A percentile compares a stretch with the other conserved stretches of the same genome.
phyloP scores from a whole-genome alignment of 176 grass and related monocot genomes.

The Rhynchospora breviuscula region DNA sequence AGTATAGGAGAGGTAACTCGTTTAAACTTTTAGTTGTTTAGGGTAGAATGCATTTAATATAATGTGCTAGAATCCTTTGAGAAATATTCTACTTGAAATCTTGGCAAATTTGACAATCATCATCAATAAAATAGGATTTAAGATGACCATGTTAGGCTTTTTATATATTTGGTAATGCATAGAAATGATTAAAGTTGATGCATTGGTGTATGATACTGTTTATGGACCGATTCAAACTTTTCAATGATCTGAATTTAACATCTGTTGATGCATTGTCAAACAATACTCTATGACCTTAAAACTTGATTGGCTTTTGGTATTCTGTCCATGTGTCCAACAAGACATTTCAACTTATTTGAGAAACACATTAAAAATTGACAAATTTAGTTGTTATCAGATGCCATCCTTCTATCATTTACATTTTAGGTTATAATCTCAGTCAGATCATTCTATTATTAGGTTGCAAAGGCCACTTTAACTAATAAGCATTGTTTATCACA shows the following conservation, averaged over 20 bases:
- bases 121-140: background rate
- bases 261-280: conserved; percentile 1
- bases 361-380: background rate
- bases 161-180: background rate
- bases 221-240: background rate
- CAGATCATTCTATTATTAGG: background rate
- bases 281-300: background rate
- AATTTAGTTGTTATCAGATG: background rate
- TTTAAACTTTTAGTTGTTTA: background rate
- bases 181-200: background rate
- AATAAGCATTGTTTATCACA: background rate
- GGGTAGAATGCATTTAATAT: background rate
- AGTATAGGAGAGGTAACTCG: conserved; percentile 52
- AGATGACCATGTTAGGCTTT: background rate
- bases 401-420: background rate
- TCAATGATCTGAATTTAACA: background rate
- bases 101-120: background rate
- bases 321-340: background rate
- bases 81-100: background rate
- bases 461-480: background rate
- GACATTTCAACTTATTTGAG: background rate
- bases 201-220: background rate
- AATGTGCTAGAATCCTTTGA: conserved; percentile 21
- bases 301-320: background rate
- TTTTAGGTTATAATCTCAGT: conserved; percentile 7